Percentiles rank a stretch among this genome's conserved stretches.
These are phyloP conservation scores for Suillus americanus DNA, from an alignment of 768 basidiomycete species.

Conservation along the genomic window DNA sequence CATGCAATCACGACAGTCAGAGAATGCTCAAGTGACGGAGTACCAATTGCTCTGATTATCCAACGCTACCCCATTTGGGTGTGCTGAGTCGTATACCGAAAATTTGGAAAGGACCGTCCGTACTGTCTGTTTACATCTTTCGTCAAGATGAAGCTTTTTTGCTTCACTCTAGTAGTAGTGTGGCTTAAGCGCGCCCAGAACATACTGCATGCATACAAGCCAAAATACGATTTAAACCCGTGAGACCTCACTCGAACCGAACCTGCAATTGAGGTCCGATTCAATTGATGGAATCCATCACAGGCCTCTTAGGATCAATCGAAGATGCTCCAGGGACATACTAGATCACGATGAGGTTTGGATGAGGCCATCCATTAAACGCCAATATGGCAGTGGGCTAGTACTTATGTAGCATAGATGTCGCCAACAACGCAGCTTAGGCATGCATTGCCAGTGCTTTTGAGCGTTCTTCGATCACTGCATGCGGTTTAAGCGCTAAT, in stretches of 20 bases:
- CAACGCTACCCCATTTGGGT: too few species aligned
- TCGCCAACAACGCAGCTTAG: background rate
- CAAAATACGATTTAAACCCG: background rate
- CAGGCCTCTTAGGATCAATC: background rate
- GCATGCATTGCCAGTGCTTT: too few species aligned
- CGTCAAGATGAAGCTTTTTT: too few species aligned
- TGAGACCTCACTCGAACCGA: background rate
- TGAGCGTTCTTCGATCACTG: background rate
- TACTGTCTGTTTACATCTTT: too few species aligned
- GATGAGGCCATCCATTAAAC: background rate
- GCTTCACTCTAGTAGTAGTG: too few species aligned
- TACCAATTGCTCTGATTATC: too few species aligned
- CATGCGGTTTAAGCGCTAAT: background rate
- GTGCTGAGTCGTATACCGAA: too few species aligned
- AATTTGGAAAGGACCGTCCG: too few species aligned
- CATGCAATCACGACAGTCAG: too few species aligned
- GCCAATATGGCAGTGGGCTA: background rate
- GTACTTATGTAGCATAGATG: too few species aligned
- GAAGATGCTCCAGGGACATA: background rate
- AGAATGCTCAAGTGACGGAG: too few species aligned
- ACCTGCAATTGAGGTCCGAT: background rate
- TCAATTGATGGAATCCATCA: background rate
- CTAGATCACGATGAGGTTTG: background rate
- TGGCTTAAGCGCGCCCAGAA: too few species aligned
- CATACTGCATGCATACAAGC: background rate